These are phyloP conservation scores for Sphaerulina populicola DNA, from an alignment of 2,329 filamentous ascomycete species.

Conservation along the genomic window DNA sequence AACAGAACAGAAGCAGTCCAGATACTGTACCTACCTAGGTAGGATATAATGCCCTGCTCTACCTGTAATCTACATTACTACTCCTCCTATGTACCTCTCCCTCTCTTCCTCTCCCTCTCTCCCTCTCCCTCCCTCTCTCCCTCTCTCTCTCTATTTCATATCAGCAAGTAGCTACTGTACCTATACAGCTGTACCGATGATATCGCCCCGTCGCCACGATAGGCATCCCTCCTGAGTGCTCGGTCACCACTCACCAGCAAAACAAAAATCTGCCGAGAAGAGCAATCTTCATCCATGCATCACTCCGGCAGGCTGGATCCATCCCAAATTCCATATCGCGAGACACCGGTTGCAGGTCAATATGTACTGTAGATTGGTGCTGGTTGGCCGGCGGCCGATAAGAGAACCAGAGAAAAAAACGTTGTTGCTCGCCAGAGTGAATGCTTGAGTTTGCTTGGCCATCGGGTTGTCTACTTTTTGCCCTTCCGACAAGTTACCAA, in stretches of 20 bases:
- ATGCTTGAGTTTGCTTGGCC: not conserved
- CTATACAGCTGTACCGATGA: too few species aligned
- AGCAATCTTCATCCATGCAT: not conserved
- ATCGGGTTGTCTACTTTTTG: not conserved
- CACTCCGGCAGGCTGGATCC: not conserved
- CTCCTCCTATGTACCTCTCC: too few species aligned
- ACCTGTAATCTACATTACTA: too few species aligned
- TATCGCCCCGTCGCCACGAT: slow-evolving; percentile 5
- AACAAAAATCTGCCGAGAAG: not conserved
- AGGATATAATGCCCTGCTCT: too few species aligned
- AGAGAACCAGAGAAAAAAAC: not conserved
- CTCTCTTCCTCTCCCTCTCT: too few species aligned
- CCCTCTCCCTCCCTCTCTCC: too few species aligned
- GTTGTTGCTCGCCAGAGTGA: slow-evolving; percentile 5
- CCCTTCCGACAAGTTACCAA: not conserved
- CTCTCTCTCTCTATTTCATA: too few species aligned
- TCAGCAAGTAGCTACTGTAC: too few species aligned
- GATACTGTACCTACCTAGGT: too few species aligned
- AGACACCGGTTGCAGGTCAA: not conserved
- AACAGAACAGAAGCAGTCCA: too few species aligned
- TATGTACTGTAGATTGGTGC: not conserved
- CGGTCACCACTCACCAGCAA: too few species aligned
- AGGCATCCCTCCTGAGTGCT: not conserved
- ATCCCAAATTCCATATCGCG: not conserved
- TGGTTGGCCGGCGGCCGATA: slow-evolving; percentile 5